Evolutionary conservation across 305 asterid genomes (phyloP).

Genomic region (Fraxinus dipetala): DNA sequence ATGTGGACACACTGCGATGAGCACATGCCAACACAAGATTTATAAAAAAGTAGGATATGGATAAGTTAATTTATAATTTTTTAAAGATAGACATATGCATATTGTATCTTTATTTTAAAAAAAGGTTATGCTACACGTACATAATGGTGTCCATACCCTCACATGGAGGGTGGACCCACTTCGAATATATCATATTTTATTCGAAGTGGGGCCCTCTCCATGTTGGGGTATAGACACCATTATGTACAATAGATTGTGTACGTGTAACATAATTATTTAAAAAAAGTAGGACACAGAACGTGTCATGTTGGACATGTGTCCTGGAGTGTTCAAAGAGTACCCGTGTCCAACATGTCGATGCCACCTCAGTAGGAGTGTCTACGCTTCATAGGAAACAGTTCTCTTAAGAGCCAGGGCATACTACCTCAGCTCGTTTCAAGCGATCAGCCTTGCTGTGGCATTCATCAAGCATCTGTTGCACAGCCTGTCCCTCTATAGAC

Average conservation of each 20-base stretch:
- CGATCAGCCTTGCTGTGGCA: slow-evolving; percentile 44
- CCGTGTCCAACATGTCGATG: background rate
- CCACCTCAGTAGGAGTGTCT: background rate
- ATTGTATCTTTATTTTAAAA: background rate
- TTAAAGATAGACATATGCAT: background rate
- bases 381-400: background rate
- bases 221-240: no score
- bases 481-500: slow-evolving; percentile 86
- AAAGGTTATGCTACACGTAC: no score
- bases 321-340: background rate
- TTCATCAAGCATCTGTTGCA: slow-evolving; percentile 67
- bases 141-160: no score
- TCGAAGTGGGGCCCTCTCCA: no score
- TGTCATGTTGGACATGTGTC: background rate
- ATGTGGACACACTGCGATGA: background rate
- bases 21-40: background rate
- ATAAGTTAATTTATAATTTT: no score
- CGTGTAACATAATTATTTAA: no score
- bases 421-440: slow-evolving; percentile 79
- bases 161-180: no score
- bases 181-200: no score
- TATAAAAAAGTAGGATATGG: background rate
- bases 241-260: no score
- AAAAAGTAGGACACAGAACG: background rate
- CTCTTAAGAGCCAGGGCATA: background rate